Evolutionary conservation across 805 yeast genomes (phyloP), one percentile per base, ranked within the genome.

Genomic region (Spathaspora hagerdaliae): DNA sequence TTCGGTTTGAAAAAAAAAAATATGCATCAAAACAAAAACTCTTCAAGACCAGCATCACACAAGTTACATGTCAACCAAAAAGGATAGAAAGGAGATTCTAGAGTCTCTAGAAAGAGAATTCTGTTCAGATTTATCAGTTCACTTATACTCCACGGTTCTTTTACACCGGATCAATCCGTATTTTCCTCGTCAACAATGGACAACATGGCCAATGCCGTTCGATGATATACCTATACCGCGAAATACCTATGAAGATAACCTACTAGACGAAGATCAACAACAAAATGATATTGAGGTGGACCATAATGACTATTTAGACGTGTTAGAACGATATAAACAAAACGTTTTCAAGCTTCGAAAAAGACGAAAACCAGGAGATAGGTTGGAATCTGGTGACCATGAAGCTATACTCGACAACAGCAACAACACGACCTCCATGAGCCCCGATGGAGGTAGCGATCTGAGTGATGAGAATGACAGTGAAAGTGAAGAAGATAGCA

Each of bases 71-170:
- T 1, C 50, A 13, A 39, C 47, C 2, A 36, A 36, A 27, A 33
- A 36, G 24, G 69, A 62, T 44, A 45, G 56, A 39, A 53, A 53
- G 24, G 58, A 55, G 36, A 53, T 60, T 6, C 45, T 67, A n/a
- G 53, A 58, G 10, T 34, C 53, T 7, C 39, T 82, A 24, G 87
- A 84, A 51, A 66, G 66, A 11, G 72, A 73, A 1, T 78, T 73
- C 48, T 61, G 81, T 31, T 61, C 61, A 10, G 90, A 87, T 60
- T 62, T 86, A 29, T 75, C 85, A 0, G 56, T 79, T 2, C 96
- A 87, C 61, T 61, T 87, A 3, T 87, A 84, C 58, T 75, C 85
- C 24, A 58, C 82, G 0, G 68, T 69, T 47, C 64, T 86, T 27
- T 59, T 73, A 43, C 75, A 64, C 45, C 61, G 55, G 38, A 63